Evolutionary conservation across 257 asterid genomes (phyloP).

Genomic region (Nicotiana obtusifolia): DNA sequence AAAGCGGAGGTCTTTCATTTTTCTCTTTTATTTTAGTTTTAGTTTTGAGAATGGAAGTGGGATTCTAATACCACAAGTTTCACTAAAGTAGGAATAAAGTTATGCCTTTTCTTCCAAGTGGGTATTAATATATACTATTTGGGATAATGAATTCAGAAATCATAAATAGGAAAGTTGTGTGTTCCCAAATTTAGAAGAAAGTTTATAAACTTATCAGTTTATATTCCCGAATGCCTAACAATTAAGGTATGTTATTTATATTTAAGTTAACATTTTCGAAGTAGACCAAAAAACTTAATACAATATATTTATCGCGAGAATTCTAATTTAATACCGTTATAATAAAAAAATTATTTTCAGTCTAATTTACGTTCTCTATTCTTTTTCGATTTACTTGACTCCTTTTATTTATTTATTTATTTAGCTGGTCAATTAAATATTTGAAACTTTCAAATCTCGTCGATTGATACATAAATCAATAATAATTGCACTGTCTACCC

Average conservation of each 20-base stretch:
- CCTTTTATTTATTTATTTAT: neutral
- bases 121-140: neutral
- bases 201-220: no score
- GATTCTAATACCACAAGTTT: conserved; percentile 4
- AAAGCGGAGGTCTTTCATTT: no score
- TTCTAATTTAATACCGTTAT: no score
- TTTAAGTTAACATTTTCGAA: no score
- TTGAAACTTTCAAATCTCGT: neutral
- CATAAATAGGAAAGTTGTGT: neutral
- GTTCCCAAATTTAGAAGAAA: no score
- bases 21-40: no score
- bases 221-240: neutral
- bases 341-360: neutral
- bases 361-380: neutral
- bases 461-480: neutral
- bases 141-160: neutral
- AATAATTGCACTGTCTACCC: neutral
- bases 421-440: neutral
- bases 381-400: neutral
- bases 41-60: neutral
- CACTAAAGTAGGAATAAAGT: neutral
- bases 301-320: no score
- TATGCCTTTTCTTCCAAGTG: neutral
- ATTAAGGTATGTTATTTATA: neutral
- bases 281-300: no score